Base-by-base conservation (phyloP, 768 basidiomycete genomes). In the Boletus patriciae region DNA sequence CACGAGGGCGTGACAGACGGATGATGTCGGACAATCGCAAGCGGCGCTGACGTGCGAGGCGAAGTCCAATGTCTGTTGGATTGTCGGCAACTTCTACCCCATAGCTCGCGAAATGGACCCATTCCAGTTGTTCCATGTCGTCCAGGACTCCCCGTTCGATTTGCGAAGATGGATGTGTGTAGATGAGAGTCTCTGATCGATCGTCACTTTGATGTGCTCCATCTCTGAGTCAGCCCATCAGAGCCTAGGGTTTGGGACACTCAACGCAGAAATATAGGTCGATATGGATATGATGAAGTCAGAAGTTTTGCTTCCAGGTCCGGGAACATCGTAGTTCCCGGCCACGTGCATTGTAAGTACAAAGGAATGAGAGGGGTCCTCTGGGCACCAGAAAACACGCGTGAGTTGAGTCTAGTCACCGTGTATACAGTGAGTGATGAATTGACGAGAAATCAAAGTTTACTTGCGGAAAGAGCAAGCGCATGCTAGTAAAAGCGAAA, bases 91-190 rank as follows among this genome's bases (percentile, higher is more conserved):
- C 56, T 41, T 68, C 63, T 10, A 48, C 34, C 1, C 70, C 73
- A 25, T 74, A 73, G 40, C 73, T 72, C 27, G 68, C 68, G 38
- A 74, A 60, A 54, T 73, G 73, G 6, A 65, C 65, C 64, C 52
- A 53, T 19, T 27, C 23, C 6, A n/a, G 25, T 11, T 46, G 25
- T 21, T 53, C 36, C 44, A 40, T 52, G 6, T 6, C 29, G 7
- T 18, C 41, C 27, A 31, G 33, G 0, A 38, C 36, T 5, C 36
- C 37, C n/a, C 51, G 8, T 11, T 18, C 21, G 41, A 43, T n/a
- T 44, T 33, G 10, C 11, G 23, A 18, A 53, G 6, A 19, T 23
- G 6, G 9, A 37, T 13, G 4, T 19, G 43, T n/a, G 18, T 16
- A 8, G 23, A 44, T 2, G 12, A 19, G 29, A 29, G 19, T 5